Conservation (phyloP, 306 rosid genomes). For the Rosa rugosa region DNA sequence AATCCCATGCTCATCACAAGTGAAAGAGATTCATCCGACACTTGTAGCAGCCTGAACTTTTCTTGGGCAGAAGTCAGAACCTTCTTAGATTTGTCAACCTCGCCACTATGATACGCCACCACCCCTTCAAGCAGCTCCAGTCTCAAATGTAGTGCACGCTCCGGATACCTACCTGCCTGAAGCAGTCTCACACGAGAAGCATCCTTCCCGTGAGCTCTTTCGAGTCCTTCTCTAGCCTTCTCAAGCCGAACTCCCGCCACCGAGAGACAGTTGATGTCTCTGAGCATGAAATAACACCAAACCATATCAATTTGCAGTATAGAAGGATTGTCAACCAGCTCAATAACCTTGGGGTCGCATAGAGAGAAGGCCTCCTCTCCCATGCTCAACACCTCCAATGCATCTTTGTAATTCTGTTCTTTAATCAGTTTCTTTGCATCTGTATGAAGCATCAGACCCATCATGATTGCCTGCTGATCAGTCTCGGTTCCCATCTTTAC, state of each 20-base stretch:
- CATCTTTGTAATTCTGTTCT: slow-evolving; percentile 62
- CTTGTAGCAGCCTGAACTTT: slow-evolving; percentile 68
- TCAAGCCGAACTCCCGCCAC: slow-evolving; percentile 81
- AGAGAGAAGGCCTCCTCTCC: slow-evolving; percentile 96
- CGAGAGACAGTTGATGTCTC: slow-evolving; percentile 72
- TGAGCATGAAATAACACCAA: slow-evolving; percentile 97
- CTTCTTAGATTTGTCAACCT: slow-evolving; percentile 59
- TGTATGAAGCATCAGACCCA: slow-evolving; percentile 92
- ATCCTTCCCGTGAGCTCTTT: slow-evolving; percentile 81
- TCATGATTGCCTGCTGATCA: slow-evolving; percentile 85
- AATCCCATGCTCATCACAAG: slow-evolving; percentile 89
- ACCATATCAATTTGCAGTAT: slow-evolving; percentile 94
- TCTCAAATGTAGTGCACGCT: slow-evolving; percentile 83
- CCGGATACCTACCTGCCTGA: slow-evolving; percentile 79
- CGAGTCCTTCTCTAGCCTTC: slow-evolving; percentile 68
- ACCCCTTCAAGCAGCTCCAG: slow-evolving; percentile 92
- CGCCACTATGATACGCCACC: slow-evolving; percentile 79
- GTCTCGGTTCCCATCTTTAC: slow-evolving; percentile 70
- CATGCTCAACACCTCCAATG: slow-evolving; percentile 78
- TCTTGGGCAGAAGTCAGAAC: slow-evolving; percentile 59
- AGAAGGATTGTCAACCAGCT: slow-evolving; percentile 85
- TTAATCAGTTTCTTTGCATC: slow-evolving; percentile 63
- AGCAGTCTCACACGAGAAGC: slow-evolving; percentile 68
- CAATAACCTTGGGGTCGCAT: slow-evolving; percentile 72
- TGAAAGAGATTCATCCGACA: slow-evolving; percentile 78